Evolutionary conservation across 805 yeast species (phyloP).

Genomic region (Saccharomycopsis microspora): DNA sequence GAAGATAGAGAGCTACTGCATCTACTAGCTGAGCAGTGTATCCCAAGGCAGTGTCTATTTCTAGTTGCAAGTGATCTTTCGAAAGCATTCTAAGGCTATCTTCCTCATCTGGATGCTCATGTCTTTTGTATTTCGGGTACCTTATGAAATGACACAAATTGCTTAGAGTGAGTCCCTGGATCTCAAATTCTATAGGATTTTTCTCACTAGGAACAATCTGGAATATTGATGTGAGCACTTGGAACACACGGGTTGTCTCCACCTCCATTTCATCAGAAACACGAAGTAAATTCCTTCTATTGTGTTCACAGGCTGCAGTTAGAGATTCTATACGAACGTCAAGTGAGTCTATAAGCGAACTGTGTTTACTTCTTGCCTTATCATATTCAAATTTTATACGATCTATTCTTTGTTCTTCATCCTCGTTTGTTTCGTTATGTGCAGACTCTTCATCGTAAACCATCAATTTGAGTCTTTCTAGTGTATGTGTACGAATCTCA

Average conservation of each 20-base stretch:
- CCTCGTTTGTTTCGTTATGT: not conserved
- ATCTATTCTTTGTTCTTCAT: not conserved
- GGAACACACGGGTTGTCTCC: conserved; percentile 10
- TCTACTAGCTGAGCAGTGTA: conserved; percentile 32
- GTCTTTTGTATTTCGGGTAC: conserved; percentile 12
- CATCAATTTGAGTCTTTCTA: not conserved
- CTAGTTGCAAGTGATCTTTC: conserved; percentile 25
- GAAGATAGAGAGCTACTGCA: conserved; percentile 29
- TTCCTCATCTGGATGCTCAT: not conserved
- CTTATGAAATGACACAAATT: conserved; percentile 11
- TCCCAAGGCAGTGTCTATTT: conserved; percentile 39
- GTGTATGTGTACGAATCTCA: not conserved
- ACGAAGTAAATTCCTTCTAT: conserved; percentile 2
- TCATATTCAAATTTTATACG: too few species aligned
- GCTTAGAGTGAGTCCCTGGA: conserved; percentile 8
- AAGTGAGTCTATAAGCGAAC: conserved; percentile 5
- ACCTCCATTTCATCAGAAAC: conserved; percentile 3
- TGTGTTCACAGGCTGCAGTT: conserved; percentile 4
- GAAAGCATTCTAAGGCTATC: conserved; percentile 14
- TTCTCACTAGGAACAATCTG: conserved; percentile 4
- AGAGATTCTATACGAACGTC: conserved; percentile 2
- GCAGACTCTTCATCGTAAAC: not conserved
- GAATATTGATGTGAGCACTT: conserved; percentile 9
- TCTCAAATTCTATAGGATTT: conserved; percentile 15
- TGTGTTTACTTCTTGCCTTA: not conserved